A percentile compares a stretch with the other conserved stretches of the same genome.
Conservation (phyloP, 2,329 filamentous ascomycete species). For the Alternaria ventricosa region DNA sequence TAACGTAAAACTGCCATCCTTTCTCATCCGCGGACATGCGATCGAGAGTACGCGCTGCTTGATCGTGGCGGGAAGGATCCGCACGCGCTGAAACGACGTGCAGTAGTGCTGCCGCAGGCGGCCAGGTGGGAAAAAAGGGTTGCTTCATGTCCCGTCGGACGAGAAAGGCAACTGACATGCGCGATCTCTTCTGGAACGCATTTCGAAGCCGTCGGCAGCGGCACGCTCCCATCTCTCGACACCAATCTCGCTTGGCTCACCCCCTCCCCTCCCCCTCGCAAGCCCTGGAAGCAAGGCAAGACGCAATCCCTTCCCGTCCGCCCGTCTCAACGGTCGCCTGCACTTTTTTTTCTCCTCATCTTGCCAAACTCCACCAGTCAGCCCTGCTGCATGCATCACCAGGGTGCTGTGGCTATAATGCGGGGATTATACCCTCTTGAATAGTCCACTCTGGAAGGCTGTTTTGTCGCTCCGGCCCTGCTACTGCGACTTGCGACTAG, state of each 20-base stretch:
- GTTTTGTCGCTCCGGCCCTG: constrained; percentile 22
- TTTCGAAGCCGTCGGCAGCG: constrained; percentile 17
- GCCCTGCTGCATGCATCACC: constrained; percentile 23
- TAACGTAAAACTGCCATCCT: background rate
- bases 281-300: background rate
- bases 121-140: background rate
- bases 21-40: constrained; percentile 2
- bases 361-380: constrained; percentile 5
- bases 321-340: constrained; percentile 35
- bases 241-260: constrained; percentile 24
- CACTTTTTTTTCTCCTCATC: constrained; percentile 11
- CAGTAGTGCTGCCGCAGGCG: constrained; percentile 19
- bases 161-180: constrained; percentile 1
- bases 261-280: constrained; percentile 2
- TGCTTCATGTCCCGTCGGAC: constrained; percentile 1
- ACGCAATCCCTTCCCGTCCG: constrained; percentile 28
- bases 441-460: constrained; percentile 23
- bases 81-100: constrained; percentile 23
- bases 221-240: constrained; percentile 8
- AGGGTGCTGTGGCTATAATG: constrained; percentile 36
- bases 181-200: constrained; percentile 18
- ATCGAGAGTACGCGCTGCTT: constrained; percentile 4
- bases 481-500: constrained; percentile 14
- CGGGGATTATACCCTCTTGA: constrained; percentile 35
- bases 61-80: constrained; percentile 24